phyloP scores from a whole-genome alignment of 2,329 filamentous ascomycete genomes.

The Epichloe baconii region DNA sequence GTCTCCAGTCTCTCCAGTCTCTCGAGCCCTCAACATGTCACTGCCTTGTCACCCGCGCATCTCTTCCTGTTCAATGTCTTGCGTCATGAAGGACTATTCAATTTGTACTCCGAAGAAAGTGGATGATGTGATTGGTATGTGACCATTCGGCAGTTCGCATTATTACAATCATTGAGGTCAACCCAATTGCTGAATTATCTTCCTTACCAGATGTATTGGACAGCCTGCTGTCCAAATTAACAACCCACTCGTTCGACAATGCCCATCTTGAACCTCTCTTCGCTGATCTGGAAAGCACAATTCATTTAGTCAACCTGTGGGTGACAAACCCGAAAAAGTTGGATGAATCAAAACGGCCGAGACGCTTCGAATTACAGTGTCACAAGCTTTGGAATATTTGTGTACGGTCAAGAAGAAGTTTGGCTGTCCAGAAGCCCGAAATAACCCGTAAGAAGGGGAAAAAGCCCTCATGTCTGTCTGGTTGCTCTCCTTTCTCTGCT shows the following conservation, averaged over 20 bases:
- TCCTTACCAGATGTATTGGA: constrained; percentile 15
- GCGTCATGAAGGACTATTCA: not conserved
- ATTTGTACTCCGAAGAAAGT: not conserved
- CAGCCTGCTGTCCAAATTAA: constrained; percentile 14
- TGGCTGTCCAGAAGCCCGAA: constrained; percentile 8
- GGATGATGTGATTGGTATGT: constrained; percentile 2
- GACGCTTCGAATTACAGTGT: constrained; percentile 41
- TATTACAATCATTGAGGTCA: not conserved
- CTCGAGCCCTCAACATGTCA: not conserved
- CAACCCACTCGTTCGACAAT: constrained; percentile 10
- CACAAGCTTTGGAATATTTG: constrained; percentile 55
- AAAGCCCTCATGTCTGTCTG: constrained; percentile 28
- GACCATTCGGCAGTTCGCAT: not conserved
- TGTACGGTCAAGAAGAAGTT: constrained; percentile 32
- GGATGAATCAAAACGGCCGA: not conserved
- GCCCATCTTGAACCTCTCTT: constrained; percentile 29
- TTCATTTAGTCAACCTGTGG: constrained; percentile 12
- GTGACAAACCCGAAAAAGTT: not conserved
- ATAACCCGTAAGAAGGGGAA: constrained; percentile 7
- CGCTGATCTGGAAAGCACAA: constrained; percentile 17
- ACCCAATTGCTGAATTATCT: not conserved
- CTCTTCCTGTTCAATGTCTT: not conserved
- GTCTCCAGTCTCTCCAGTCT: too few species aligned
- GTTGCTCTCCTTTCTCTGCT: constrained; percentile 51
- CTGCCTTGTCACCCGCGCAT: too few species aligned